Base-by-base conservation (phyloP, 2,329 filamentous ascomycete species). In the Geosmithia morbida region DNA sequence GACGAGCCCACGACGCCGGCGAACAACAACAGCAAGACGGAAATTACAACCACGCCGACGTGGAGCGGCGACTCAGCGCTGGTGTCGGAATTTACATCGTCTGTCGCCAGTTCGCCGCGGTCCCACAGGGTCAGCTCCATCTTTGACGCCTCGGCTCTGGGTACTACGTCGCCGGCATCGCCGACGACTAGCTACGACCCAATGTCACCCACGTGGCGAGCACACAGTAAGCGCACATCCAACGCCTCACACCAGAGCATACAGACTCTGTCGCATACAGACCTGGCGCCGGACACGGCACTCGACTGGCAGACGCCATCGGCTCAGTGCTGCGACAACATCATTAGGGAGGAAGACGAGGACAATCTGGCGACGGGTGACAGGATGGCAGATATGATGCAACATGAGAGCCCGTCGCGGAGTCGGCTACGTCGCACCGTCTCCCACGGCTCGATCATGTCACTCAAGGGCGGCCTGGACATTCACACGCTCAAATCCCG, bases 391-490 rank as follows among this genome's bases (percentile, higher is more conserved):
- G 33, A 37, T 37, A 11, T 37, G 33, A 37, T 37, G 33, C 33
- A 57, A 52, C 62, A 61, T 43, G 64, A 63, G 47, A 61, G 52
- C 52, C 61, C 57, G 54, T 64, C 66, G 54, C 62, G 61, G 48
- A 67, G 65, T 47, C 62, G 64, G 2, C 63, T 89, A 3, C 83
- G 78, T 41, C 81, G 83, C 30, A 73, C 79, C 2, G 60, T 79
- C 2, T 95, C 89, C 1, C 87, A 94, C 55, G 89, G 96, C 60
- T 94, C 87, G 17, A 81, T 96, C 51, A 76, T 96, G 54, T 96
- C 89, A 0, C 75, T 95, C 2, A 79, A 82, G 0, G 88, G 87
- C 3, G 88, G 88, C 2, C 82, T 95, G 61, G 90, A 96, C 59
- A 94, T 95, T 45, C 88, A 94, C 60, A 88, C 85, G 0, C 71